Percentiles rank a stretch among this genome's conserved stretches.
phyloP scores from a whole-genome alignment of 2,329 filamentous ascomycete genomes.

The Xylaria sp. region DNA sequence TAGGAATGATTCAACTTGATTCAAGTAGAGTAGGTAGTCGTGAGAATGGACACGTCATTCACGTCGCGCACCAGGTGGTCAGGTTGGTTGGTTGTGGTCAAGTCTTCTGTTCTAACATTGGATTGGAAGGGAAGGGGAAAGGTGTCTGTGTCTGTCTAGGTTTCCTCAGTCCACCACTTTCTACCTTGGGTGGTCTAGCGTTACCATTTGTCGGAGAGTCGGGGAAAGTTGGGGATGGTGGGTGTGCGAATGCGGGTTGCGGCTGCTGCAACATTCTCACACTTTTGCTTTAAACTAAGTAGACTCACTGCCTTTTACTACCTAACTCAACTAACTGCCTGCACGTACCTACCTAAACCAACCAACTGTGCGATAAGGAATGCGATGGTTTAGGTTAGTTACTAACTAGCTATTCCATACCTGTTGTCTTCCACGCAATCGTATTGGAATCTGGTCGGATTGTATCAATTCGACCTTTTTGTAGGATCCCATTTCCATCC shows the following conservation, averaged over 20 bases:
- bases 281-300: not conserved
- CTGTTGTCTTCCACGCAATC: not conserved
- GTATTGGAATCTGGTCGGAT: not conserved
- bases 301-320: not conserved
- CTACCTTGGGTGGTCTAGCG: not conserved
- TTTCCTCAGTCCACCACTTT: slow-evolving; percentile 15
- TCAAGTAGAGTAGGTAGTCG: not conserved
- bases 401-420: not conserved
- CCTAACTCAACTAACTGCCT: not conserved
- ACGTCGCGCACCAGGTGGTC: slow-evolving; percentile 25
- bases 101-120: not conserved
- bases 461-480: not conserved
- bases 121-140: slow-evolving; percentile 3
- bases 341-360: not conserved
- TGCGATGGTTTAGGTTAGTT: not conserved
- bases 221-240: slow-evolving; percentile 25
- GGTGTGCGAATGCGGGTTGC: slow-evolving; percentile 14
- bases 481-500: not conserved
- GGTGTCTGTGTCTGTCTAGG: slow-evolving; percentile 1
- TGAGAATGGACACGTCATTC: slow-evolving; percentile 20
- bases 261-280: not conserved
- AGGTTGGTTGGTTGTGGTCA: not conserved
- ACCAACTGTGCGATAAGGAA: slow-evolving; percentile 16
- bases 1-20: slow-evolving; percentile 17
- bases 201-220: slow-evolving; percentile 10